Conservation (phyloP, 306 rosid species). For the Gleditsia sinensis region DNA sequence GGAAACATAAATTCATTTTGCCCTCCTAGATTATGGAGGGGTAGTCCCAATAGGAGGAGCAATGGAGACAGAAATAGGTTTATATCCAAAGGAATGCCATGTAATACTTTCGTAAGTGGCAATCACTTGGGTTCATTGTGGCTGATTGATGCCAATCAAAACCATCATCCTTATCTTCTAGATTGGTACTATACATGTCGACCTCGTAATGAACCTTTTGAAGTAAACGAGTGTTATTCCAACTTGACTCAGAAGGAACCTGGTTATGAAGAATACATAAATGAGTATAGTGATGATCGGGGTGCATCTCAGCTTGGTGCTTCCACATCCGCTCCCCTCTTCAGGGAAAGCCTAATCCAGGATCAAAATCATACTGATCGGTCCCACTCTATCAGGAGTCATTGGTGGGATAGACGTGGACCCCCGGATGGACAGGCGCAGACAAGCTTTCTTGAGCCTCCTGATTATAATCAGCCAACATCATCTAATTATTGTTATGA, state of each 20-base stretch:
- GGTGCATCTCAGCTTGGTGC: slow-evolving; percentile 62
- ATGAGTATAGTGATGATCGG: slow-evolving; percentile 38
- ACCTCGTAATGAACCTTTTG: slow-evolving; percentile 48
- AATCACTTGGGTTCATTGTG: slow-evolving; percentile 61
- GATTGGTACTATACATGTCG: slow-evolving; percentile 79
- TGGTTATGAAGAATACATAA: slow-evolving; percentile 46
- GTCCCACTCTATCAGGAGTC: slow-evolving; percentile 42
- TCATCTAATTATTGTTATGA: slow-evolving; percentile 35
- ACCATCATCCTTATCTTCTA: slow-evolving; percentile 69
- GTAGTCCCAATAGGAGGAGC: slow-evolving; percentile 46
- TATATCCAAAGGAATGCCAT: slow-evolving; percentile 48
- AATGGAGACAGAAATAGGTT: slow-evolving; percentile 49
- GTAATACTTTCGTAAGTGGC: slow-evolving; percentile 41
- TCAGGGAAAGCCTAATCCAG: slow-evolving; percentile 53
- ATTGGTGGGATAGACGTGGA: slow-evolving; percentile 85
- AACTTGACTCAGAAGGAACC: slow-evolving; percentile 40
- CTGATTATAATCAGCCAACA: slow-evolving; percentile 53
- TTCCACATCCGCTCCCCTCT: slow-evolving; percentile 66
- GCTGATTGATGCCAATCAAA: slow-evolving; percentile 59
- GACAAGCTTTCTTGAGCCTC: slow-evolving; percentile 88
- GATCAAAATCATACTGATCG: slow-evolving; percentile 38
- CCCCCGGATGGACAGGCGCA: slow-evolving; percentile 40
- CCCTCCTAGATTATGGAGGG: slow-evolving; percentile 53
- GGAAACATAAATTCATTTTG: slow-evolving; percentile 46
- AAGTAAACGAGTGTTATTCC: slow-evolving; percentile 44